Evolutionary conservation across 1,284 basidiomycete genomes (phyloP).

Genomic region (Heterobasidion parviporum): DNA sequence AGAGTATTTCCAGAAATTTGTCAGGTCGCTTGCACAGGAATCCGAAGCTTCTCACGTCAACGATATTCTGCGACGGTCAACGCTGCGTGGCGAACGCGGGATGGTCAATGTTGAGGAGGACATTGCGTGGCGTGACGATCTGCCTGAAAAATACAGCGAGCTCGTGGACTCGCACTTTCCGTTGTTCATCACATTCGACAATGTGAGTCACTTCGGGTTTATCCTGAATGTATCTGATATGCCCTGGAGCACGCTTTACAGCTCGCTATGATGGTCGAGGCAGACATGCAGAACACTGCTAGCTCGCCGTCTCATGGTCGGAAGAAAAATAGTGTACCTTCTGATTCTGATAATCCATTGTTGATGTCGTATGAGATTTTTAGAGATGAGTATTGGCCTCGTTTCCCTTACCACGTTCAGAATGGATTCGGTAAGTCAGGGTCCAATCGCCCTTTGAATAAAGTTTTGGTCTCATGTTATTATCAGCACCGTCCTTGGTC

Average conservation of each 20-base stretch:
- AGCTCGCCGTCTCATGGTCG: too few species aligned
- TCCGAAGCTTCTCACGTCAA: slow-evolving; percentile 24
- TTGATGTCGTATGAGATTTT: slow-evolving; percentile 48
- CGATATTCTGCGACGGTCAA: slow-evolving; percentile 14
- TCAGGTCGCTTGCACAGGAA: slow-evolving; percentile 16
- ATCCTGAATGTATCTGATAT: background rate
- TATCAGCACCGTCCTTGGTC: slow-evolving; percentile 50
- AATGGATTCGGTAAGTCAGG: slow-evolving; percentile 43
- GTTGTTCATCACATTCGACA: slow-evolving; percentile 59
- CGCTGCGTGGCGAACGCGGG: slow-evolving; percentile 26
- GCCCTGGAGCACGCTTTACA: slow-evolving; percentile 7
- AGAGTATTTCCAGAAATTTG: slow-evolving; percentile 42
- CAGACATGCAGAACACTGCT: background rate
- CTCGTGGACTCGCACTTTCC: slow-evolving; percentile 60
- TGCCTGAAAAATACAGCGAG: slow-evolving; percentile 55
- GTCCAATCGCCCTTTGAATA: background rate
- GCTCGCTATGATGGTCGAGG: slow-evolving; percentile 5
- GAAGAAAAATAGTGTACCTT: too few species aligned
- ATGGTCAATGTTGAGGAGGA: slow-evolving; percentile 37
- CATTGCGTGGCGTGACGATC: slow-evolving; percentile 29
- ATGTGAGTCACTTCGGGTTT: slow-evolving; percentile 26
- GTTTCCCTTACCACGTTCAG: slow-evolving; percentile 45
- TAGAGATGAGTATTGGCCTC: slow-evolving; percentile 50
- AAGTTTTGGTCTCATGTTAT: background rate
- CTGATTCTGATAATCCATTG: slow-evolving; percentile 5